phyloP scores from a whole-genome alignment of 768 basidiomycete species.

The Neoboletus subvelutipes region DNA sequence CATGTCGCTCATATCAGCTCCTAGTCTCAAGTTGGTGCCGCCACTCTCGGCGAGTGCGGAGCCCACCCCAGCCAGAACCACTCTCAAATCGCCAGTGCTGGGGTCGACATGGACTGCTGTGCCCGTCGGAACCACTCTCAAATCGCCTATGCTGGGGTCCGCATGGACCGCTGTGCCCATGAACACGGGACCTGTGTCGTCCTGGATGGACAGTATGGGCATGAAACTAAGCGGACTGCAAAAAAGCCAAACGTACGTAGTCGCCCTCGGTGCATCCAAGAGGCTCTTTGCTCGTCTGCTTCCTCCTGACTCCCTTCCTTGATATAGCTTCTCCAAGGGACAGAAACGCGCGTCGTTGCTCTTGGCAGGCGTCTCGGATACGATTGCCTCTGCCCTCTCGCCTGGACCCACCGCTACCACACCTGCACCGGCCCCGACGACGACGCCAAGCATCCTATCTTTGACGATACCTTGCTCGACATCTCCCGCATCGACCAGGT shows the following conservation, averaged over 20 bases:
- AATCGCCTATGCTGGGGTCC: not conserved
- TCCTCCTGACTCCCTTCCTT: not conserved
- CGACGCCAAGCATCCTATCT: slow-evolving; percentile 17
- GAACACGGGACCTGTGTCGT: slow-evolving; percentile 31
- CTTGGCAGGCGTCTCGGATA: slow-evolving; percentile 62
- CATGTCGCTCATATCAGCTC: slow-evolving; percentile 8
- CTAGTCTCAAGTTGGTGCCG: slow-evolving; percentile 14
- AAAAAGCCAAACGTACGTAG: slow-evolving; percentile 51
- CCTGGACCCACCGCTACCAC: slow-evolving; percentile 37
- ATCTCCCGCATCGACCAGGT: not conserved
- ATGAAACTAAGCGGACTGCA: slow-evolving; percentile 62
- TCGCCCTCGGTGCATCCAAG: not conserved
- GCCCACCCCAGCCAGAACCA: not conserved
- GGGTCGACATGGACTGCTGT: slow-evolving; percentile 18
- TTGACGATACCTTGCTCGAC: slow-evolving; percentile 5
- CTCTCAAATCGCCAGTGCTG: not conserved
- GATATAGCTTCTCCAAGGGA: slow-evolving; percentile 56
- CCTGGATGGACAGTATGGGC: slow-evolving; percentile 60
- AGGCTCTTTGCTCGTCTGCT: not conserved
- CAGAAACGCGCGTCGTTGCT: slow-evolving; percentile 69
- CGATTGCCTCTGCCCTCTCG: slow-evolving; percentile 48
- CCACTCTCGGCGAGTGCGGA: not conserved
- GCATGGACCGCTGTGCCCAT: slow-evolving; percentile 21
- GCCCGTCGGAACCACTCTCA: not conserved
- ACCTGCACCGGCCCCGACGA: slow-evolving; percentile 11